A percentile compares a stretch with the other conserved stretches of the same genome.
Evolutionary conservation across 495 filamentous ascomycete species (phyloP).

Genomic region (Aspergillus affinis): DNA sequence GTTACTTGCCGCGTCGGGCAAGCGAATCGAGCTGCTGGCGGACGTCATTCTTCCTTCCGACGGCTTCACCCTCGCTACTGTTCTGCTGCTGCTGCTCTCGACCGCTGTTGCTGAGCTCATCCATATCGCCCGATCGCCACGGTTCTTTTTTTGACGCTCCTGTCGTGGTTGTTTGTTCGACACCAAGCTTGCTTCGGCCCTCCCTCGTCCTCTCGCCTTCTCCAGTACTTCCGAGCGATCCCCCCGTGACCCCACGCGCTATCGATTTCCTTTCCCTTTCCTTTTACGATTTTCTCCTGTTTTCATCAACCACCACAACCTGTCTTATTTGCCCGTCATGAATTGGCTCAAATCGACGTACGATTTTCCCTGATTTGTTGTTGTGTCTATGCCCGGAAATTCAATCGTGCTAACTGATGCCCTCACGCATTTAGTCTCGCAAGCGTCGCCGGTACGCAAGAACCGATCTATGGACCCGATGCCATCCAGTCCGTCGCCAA

Average conservation of each 20-base stretch:
- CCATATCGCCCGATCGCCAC: not conserved
- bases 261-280: constrained; percentile 25
- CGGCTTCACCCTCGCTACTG: not conserved
- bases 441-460: constrained; percentile 89
- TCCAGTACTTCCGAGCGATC: constrained; percentile 2
- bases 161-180: not conserved
- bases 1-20: constrained; percentile 15
- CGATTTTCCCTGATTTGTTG: constrained; percentile 14
- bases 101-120: not conserved
- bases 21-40: constrained; percentile 7
- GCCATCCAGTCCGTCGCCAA: constrained; percentile 82
- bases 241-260: constrained; percentile 35
- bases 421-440: constrained; percentile 61
- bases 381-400: not conserved
- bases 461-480: constrained; percentile 91
- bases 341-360: constrained; percentile 77
- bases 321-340: constrained; percentile 39
- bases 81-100: not conserved
- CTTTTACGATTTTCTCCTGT: constrained; percentile 12
- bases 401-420: constrained; percentile 22
- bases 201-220: not conserved
- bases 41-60: constrained; percentile 14
- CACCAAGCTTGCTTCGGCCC: not conserved
- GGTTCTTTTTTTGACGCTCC: not conserved
- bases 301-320: constrained; percentile 26